Base-by-base conservation (phyloP, 2,329 filamentous ascomycete genomes). In the Cadophora sp. region DNA sequence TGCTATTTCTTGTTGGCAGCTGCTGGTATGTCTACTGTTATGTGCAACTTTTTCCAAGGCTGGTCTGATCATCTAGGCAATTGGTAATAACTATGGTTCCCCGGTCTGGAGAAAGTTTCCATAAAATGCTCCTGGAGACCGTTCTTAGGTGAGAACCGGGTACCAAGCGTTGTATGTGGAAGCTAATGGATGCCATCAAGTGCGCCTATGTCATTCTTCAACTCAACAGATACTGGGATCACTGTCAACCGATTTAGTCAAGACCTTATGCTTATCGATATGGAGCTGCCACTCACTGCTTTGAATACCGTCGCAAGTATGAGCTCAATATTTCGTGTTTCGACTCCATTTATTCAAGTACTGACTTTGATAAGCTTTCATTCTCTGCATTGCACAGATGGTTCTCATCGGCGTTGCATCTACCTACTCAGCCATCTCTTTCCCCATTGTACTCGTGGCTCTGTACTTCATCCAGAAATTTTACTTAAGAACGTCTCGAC, bases 401-500 rank as follows among this genome's bases (percentile, higher is more conserved):
- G 27, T 43, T 80, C 64, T 69, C 19, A 53, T 53, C 69, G 64
- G 66, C 34, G 64, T 64, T 31, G 50, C 46, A 46, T 46, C 43
- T 46, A 46, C 43, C 16, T 46, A 46, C 19, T 46, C 43, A 4
- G 43, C 43, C 16, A 46, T 46, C 19, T n/a, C 43, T 46, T 46
- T 63, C 48, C n/a, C 56, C 11, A 34, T 22, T 0, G 4, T 60
- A 26, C 19, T 64, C 19, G 6, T 26, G 7, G 51, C 16, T 16
- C 16, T 62, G 51, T 31, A 65, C 64, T 72, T 16, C 31, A 46
- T 75, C 8, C 82, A 84, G 68, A 81, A 81, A 50, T 77, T 81
- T 64, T 85, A 77, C 81, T 8, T 86, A 8, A 78, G 83, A 16
- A 85, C 83, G 6, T 84, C 82, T 4, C 80, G 84, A 2, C 84